Base-by-base conservation (phyloP, 2,329 filamentous ascomycete species). In the Aspergillus piperis region DNA sequence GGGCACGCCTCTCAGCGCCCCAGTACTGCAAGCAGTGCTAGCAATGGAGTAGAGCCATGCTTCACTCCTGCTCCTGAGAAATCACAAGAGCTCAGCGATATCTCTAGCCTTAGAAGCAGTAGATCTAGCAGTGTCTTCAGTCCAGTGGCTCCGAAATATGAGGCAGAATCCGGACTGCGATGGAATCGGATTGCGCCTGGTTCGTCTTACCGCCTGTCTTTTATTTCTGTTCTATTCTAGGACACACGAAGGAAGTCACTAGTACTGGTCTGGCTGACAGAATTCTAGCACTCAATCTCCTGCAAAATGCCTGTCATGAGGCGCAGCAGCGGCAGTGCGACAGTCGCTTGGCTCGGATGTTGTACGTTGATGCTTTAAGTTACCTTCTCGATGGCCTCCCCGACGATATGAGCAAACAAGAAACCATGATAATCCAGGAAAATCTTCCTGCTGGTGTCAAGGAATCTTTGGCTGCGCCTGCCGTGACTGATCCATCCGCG, bases 331-430 rank as follows among this genome's bases (percentile, higher is more conserved):
- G 67, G 10, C 65, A 69, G 2, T 64, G 72, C 8, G 75, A 77
- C 58, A 65, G 61, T 19, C 67, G 64, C n/a, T 67, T 77, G 8
- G 66, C 71, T 47, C 70, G 75, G 8, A 73, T 71, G 2, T 68
- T 77, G 13, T 75, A 73, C 42, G 69, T 78, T 36, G 72, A 71
- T 61, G 74, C 74, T 1, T 41, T 78, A n/a, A 65, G 74, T 8
- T 78, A 78, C 55, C 67, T 78, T 5, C 69, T 78, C 13, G 71
- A 75, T 47, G 75, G 72, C 2, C 64, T 77, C 1, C 74, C 75
- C 1, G 59, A 66, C 4, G 70, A 75, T 38, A 41, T 75, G 6
- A 73, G 65, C 2, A 32, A 60, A 0, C 71, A 75, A n/a, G 74
- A 76, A 57, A 64, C 63, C 2, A 57, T 53, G 5, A 68, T 67